phyloP scores from a whole-genome alignment of 108 stramenopile genomes.

The Fistulifera pelliculosa region DNA sequence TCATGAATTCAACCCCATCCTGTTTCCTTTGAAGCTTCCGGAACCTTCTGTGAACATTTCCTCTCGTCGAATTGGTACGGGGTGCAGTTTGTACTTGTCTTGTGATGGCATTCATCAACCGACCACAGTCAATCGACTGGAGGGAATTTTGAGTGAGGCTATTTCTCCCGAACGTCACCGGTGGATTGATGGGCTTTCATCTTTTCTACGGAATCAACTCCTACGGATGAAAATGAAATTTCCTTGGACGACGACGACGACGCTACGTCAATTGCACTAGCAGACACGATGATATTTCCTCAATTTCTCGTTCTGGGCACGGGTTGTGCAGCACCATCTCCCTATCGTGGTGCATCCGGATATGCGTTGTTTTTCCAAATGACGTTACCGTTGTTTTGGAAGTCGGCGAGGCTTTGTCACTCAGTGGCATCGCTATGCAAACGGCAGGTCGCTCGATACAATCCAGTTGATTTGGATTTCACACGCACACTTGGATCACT shows the following conservation, averaged over 20 bases:
- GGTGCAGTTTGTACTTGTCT: background rate
- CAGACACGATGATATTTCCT: slow-evolving; percentile 13
- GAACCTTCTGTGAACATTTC: background rate
- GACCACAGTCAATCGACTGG: background rate
- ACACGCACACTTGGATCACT: slow-evolving; percentile 79
- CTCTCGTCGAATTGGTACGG: background rate
- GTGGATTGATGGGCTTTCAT: background rate
- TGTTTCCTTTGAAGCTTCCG: background rate
- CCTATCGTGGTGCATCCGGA: slow-evolving; percentile 58
- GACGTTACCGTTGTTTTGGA: slow-evolving; percentile 42
- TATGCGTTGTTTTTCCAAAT: slow-evolving; percentile 52
- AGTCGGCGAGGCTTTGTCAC: slow-evolving; percentile 63
- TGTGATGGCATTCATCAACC: background rate
- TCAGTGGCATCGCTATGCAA: slow-evolving; percentile 33
- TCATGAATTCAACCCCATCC: too few relatives aligned
- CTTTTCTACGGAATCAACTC: background rate
- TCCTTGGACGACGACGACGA: slow-evolving; percentile 26
- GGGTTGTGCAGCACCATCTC: slow-evolving; percentile 80
- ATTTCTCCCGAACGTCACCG: background rate
- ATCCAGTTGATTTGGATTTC: slow-evolving; percentile 74
- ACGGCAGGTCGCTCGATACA: slow-evolving; percentile 1
- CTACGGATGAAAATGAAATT: slow-evolving; percentile 50
- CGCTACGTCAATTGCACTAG: background rate
- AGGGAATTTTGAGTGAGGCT: background rate
- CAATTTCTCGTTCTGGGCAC: slow-evolving; percentile 67